phyloP scores from a whole-genome alignment of 2,329 filamentous ascomycete species.

The Neonectria magnoliae region DNA sequence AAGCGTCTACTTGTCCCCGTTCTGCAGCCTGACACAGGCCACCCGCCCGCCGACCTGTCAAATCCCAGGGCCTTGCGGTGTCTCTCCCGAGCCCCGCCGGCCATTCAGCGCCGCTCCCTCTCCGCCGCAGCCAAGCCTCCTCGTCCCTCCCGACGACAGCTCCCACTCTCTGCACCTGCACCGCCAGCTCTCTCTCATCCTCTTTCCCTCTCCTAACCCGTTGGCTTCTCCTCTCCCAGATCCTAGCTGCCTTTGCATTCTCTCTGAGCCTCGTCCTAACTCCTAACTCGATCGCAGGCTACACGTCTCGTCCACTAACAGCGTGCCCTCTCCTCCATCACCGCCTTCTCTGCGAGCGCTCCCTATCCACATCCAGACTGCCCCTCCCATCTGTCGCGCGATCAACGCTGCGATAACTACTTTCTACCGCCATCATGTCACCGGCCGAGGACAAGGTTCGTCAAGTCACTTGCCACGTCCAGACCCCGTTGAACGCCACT shows the following conservation, averaged over 20 bases:
- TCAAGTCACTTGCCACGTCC: conserved; percentile 13
- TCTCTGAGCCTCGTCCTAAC: conserved; percentile 5
- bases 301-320: conserved; percentile 14
- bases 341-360: conserved; percentile 6
- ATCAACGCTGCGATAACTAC: conserved; percentile 28
- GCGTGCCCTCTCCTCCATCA: conserved; percentile 6
- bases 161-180: conserved; percentile 14
- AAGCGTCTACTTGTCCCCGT: background rate
- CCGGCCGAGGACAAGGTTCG: conserved; percentile 48
- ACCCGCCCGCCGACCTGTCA: conserved; percentile 28
- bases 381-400: conserved; percentile 18
- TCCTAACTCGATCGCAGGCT: conserved; percentile 9
- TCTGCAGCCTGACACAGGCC: conserved; percentile 28
- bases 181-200: conserved; percentile 23
- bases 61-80: conserved; percentile 31
- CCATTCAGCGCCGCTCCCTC: conserved; percentile 31
- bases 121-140: conserved; percentile 23
- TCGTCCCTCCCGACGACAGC: conserved; percentile 24
- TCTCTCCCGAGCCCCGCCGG: conserved; percentile 31
- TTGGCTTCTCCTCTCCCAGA: conserved; percentile 4
- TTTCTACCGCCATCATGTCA: conserved; percentile 41
- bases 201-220: conserved; percentile 11
- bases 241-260: conserved; percentile 4
- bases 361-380: conserved; percentile 13
- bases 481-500: conserved; percentile 19